These are phyloP conservation scores for Stipa capillata DNA, from an alignment of 176 grass and related monocot genomes.

Conservation along the genomic window DNA sequence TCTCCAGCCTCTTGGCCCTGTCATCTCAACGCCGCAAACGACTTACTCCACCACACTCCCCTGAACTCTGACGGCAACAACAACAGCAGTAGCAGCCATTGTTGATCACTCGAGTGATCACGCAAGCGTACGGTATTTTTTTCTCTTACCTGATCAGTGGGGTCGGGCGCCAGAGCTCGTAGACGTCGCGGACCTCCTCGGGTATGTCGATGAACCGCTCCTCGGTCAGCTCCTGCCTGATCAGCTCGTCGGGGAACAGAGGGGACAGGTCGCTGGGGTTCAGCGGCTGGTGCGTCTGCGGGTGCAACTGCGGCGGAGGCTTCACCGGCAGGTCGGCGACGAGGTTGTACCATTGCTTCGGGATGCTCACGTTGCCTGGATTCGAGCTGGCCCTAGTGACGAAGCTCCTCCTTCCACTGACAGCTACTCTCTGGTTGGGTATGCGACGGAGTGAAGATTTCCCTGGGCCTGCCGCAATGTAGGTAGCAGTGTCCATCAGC, in stretches of 20 bases:
- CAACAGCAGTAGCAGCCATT: too few relatives aligned
- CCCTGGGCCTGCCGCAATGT: neutral
- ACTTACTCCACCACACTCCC: neutral
- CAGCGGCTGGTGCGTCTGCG: slow-evolving; percentile 67
- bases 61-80: too few relatives aligned
- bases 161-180: slow-evolving; percentile 82
- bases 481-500: neutral
- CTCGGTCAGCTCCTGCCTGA: slow-evolving; percentile 69
- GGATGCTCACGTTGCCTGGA: slow-evolving; percentile 45
- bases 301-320: slow-evolving; percentile 73
- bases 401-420: neutral
- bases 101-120: neutral
- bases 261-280: slow-evolving; percentile 58
- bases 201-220: slow-evolving; percentile 80
- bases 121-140: neutral
- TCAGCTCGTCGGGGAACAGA: slow-evolving; percentile 92
- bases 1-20: slow-evolving; percentile 86
- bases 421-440: neutral
- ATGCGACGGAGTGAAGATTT: neutral
- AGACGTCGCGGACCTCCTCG: slow-evolving; percentile 70
- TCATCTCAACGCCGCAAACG: neutral
- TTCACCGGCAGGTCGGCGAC: slow-evolving; percentile 84
- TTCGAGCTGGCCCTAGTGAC: slow-evolving; percentile 18
- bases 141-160: slow-evolving; percentile 60
- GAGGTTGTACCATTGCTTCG: slow-evolving; percentile 94